Conservation (phyloP, 768 basidiomycete genomes). For the Leccinum boreale region DNA sequence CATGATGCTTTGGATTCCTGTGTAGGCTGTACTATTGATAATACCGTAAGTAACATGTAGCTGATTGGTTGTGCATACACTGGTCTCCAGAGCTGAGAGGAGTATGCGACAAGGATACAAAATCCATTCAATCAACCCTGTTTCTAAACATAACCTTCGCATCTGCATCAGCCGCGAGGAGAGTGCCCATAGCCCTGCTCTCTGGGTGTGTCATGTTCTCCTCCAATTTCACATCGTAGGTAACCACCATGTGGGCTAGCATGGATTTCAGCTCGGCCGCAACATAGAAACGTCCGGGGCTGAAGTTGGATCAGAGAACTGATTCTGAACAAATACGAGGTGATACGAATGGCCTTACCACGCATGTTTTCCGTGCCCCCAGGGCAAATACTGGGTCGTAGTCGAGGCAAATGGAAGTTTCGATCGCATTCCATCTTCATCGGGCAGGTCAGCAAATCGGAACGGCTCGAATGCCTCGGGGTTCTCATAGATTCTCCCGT, state of each 20-base stretch:
- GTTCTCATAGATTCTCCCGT: slow-evolving; percentile 27
- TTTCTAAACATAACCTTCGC: slow-evolving; percentile 3
- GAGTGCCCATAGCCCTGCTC: background rate
- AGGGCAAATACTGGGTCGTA: slow-evolving; percentile 31
- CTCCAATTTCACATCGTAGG: slow-evolving; percentile 8
- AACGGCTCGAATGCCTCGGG: slow-evolving; percentile 17
- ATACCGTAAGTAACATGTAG: no score
- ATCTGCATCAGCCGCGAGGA: background rate
- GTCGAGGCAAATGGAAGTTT: slow-evolving; percentile 36
- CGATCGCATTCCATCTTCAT: slow-evolving; percentile 27
- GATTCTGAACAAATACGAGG: background rate
- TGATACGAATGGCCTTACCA: slow-evolving; percentile 2
- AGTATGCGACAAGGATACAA: background rate
- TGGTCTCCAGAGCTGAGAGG: background rate
- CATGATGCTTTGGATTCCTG: no score
- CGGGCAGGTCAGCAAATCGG: slow-evolving; percentile 19
- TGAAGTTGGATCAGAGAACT: background rate
- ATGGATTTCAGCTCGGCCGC: slow-evolving; percentile 9
- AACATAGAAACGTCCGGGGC: slow-evolving; percentile 18
- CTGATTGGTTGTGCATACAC: no score
- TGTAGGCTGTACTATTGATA: no score
- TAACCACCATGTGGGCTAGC: slow-evolving; percentile 11
- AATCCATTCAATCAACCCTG: background rate
- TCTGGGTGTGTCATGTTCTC: background rate
- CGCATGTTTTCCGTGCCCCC: slow-evolving; percentile 30